Evolutionary conservation across 768 basidiomycete genomes (phyloP).

Genomic region (Mrakia gelida): DNA sequence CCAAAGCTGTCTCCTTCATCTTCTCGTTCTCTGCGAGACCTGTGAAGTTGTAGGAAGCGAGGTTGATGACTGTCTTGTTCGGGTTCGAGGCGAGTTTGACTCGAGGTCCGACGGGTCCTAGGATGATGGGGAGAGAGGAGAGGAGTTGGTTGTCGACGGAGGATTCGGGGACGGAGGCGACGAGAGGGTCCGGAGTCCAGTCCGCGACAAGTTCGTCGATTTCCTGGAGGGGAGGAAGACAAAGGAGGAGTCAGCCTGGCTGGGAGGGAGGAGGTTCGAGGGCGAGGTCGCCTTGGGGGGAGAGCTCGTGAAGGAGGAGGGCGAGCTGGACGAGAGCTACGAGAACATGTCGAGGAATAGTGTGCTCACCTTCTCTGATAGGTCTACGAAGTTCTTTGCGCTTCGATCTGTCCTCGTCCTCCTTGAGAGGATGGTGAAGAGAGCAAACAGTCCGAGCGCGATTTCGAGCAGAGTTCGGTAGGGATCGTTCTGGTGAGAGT

Average conservation of each 20-base stretch:
- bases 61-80: slow-evolving; percentile 56
- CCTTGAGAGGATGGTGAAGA: slow-evolving; percentile 83
- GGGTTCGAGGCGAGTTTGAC: slow-evolving; percentile 61
- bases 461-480: slow-evolving; percentile 85
- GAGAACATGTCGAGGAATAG: slow-evolving; percentile 10
- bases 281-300: neutral
- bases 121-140: slow-evolving; percentile 64
- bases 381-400: slow-evolving; percentile 83
- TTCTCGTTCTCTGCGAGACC: slow-evolving; percentile 82
- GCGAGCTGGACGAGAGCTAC: no score
- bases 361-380: slow-evolving; percentile 72
- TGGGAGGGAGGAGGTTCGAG: neutral
- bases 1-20: slow-evolving; percentile 78
- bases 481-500: slow-evolving; percentile 94
- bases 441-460: slow-evolving; percentile 77
- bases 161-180: slow-evolving; percentile 59
- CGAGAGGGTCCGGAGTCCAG: slow-evolving; percentile 84
- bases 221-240: slow-evolving; percentile 56
- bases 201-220: slow-evolving; percentile 93
- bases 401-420: slow-evolving; percentile 79
- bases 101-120: slow-evolving; percentile 75
- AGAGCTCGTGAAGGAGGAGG: neutral
- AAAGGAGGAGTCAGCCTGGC: neutral
- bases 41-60: slow-evolving; percentile 86
- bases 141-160: slow-evolving; percentile 19